These are phyloP conservation scores for Gyrodon lividus DNA, from an alignment of 768 basidiomycete genomes.

Conservation along the genomic window DNA sequence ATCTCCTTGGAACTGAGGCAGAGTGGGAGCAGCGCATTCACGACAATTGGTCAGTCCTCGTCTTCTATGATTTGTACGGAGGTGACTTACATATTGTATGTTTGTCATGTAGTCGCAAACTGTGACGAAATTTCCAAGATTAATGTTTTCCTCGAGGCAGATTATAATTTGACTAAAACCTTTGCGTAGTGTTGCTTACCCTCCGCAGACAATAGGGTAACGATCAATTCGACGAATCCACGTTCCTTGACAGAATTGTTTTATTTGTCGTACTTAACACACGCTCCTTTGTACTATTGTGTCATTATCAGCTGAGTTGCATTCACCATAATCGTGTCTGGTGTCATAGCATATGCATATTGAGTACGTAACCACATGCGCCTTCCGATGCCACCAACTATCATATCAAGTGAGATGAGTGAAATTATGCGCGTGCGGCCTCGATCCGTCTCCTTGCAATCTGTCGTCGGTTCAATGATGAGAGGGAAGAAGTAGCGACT, in stretches of 20 bases:
- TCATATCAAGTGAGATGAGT: constrained; percentile 15
- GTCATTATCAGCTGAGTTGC: neutral
- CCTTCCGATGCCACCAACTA: constrained; percentile 15
- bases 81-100: neutral
- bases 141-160: neutral
- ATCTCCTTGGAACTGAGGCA: constrained; percentile 25
- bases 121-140: neutral
- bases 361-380: constrained; percentile 28
- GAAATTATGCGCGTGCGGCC: constrained; percentile 62
- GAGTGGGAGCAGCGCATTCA: constrained; percentile 30
- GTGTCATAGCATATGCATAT: constrained; percentile 32
- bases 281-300: constrained; percentile 10
- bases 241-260: neutral
- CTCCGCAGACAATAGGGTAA: neutral
- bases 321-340: too few relatives aligned
- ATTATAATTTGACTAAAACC: too few relatives aligned
- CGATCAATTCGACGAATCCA: neutral
- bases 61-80: neutral
- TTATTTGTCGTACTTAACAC: neutral
- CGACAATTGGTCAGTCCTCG: constrained; percentile 26
- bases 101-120: constrained; percentile 9
- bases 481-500: constrained; percentile 46
- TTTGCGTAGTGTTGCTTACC: neutral
- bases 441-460: constrained; percentile 86
- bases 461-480: constrained; percentile 81